Base-by-base conservation (phyloP, 2,329 filamentous ascomycete species). In the Claviceps digitariae region DNA sequence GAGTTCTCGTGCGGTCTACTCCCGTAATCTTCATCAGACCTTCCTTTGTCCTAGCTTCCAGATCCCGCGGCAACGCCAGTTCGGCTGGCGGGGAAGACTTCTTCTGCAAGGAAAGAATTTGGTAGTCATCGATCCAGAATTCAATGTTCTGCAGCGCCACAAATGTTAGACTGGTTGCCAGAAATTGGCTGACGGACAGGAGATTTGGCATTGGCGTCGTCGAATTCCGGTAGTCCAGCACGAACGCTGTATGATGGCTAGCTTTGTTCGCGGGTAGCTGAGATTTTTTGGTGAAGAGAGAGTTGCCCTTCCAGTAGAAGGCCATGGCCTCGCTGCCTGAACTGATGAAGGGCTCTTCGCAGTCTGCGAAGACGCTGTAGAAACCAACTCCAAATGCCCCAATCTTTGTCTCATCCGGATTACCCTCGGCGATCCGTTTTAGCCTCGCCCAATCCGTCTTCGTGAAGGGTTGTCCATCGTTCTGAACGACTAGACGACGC, bases 301-400 rank as follows among this genome's bases (percentile, higher is more conserved):
- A 88, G 67, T 97, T 97, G n/a, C 87, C 90, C 68, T 96, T 97
- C 94, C 93, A 98, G 72, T 96, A 98, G 65, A 98, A 98, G 0
- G 91, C 91, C 88, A 98, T 96, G 40, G 90, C 90, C 69, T 95
- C 84, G 57, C 78, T 81, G 1, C 93, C 93, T 1, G 91, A 97
- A 59, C 89, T 93, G 58, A 98, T 87, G 64, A 98, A 97, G 0
- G 93, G 93, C 61, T 96, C 90, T 69, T 98, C 94, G 66, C 91
- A 98, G 66, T 98, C 93, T 57, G 93, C 88, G 67, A 98, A 98
- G 41, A 97, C 91, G 66, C 88, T 95, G 75, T 98, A 98, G 72
- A 98, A 98, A 2, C 93, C 93, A 34, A 98, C 93, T 59, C 93
- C 93, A 66, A 98, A 98, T 3, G 93, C 94, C 52, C 93, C 93